Base-by-base conservation (phyloP, 257 asterid genomes). In the Gardenia jasminoides region DNA sequence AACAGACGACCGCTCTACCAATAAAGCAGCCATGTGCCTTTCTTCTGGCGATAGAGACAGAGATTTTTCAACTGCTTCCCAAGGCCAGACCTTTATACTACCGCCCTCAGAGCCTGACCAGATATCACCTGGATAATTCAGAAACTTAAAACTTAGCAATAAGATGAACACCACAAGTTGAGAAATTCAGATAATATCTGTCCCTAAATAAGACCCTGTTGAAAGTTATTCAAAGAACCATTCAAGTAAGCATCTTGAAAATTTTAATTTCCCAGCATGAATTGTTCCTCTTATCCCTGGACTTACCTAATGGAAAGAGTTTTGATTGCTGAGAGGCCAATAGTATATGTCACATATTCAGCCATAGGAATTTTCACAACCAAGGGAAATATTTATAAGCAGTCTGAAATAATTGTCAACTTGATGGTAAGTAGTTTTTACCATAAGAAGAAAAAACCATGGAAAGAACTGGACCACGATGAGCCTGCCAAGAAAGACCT, bases 31-130 rank as follows among this genome's bases (percentile, higher is more conserved):
- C 93, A 92, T 93, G 80, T 89, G 91, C 67, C 85, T 93, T 79
- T 96, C 99, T 86, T 93, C 97, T 0, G 87, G 87, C 9, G 96
- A 88, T 28, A 93, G 83, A 76, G 95, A 86, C 3, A 93, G 82
- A 73, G 98, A 96, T 79, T 93, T 96, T 66, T 93, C 97, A 69
- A 93, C 82, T 30, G 91, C 84, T 90, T 93, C 97, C 96, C 97
- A 86, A 19, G 96, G 97, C 98, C 97, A 96, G 72, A 96, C 88
- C 83, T 91, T 88, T 74, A 96, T 87, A 33, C 41, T 39, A 41
- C 99, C 99, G 13, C 89, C 86, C 80, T 96, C 98, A 30, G 96
- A 91, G 41, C 99, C 98, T 33, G 98, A 84, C 99, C 99, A 96
- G 75, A 96, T 64, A 86, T 96, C 99, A 85, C 99, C 99, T 95